Base-by-base conservation (phyloP, 768 basidiomycete genomes). In the Podaxis pistillaris region DNA sequence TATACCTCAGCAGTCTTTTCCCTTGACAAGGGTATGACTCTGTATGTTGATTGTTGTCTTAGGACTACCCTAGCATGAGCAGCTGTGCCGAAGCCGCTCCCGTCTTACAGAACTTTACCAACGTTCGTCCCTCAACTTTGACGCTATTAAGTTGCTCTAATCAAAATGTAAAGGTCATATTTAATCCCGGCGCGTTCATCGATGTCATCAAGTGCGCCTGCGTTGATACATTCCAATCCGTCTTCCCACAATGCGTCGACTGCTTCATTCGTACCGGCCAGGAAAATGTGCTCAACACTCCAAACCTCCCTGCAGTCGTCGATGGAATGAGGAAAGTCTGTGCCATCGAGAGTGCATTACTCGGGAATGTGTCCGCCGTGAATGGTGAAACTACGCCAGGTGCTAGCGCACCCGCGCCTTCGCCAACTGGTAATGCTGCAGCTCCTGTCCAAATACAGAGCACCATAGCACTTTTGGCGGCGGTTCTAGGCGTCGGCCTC, bases 141-240 rank as follows among this genome's bases (percentile, higher is more conserved):
- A 28, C 15, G 51, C 41, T 46, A 13, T 46, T 53, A 37, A n/a
- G 38, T 33, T 41, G 13, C 50, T 62, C 28, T 49, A 41, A 41
- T 51, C 47, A 63, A 15, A 30, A 33, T 19, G 24, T 38, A 22
- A 46, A 88, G 87, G 77, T 89, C 65, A 80, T 88, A 50, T 83
- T 84, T 67, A 86, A 88, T 64, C 87, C 87, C 1, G 81, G 83
- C 30, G 82, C 82, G 1, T 88, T 88, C 72, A 76, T 87, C 64
- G 79, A 81, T 66, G 77, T 86, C 50, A 87, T 88, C 69, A 79
- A 83, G 72, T 88, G 88, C 72, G 79, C 86, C 4, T 90, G 88
- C 68, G 75, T 79, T 2, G 76, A 79, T 60, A 76, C 76, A 0
- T 79, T 78, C 65, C 77, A 80, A 65, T 69, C 79, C 19, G 75